Conservation (phyloP, 768 basidiomycete species). For the Auriculariales sp. region DNA sequence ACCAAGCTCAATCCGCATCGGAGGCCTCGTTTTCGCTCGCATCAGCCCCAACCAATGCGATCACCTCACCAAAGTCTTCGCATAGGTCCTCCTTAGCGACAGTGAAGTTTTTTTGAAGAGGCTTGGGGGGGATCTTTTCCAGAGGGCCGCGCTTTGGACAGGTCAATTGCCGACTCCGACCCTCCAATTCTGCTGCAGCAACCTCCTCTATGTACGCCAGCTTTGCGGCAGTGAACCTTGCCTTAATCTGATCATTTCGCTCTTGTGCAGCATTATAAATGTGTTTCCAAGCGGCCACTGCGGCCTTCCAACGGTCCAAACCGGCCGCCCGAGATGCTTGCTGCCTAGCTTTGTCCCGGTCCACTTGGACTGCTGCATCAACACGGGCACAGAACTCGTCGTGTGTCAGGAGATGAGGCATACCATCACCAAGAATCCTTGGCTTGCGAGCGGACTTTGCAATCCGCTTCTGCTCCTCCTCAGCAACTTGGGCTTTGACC, state of each 20-base stretch:
- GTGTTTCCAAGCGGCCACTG: not conserved
- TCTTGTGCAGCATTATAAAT: not conserved
- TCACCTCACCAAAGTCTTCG: not conserved
- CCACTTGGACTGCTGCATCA: not conserved
- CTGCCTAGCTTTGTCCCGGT: not conserved
- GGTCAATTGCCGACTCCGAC: not conserved
- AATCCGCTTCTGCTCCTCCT: not conserved
- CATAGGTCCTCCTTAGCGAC: not conserved
- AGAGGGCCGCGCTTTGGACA: not conserved
- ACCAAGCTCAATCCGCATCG: not conserved
- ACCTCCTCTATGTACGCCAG: not conserved
- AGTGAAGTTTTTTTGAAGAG: not conserved
- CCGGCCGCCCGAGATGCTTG: not conserved
- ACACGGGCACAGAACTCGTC: not conserved
- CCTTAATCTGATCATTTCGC: not conserved
- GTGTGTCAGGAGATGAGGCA: not conserved
- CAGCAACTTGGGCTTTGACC: conserved; percentile 7
- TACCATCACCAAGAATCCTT: not conserved
- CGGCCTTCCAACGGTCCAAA: not conserved
- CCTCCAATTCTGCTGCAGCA: not conserved
- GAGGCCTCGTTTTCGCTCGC: not conserved
- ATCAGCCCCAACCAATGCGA: not conserved
- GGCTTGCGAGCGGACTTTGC: not conserved
- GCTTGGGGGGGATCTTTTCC: not conserved
- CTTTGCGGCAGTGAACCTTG: not conserved